Evolutionary conservation across 164 flowering plant species (phyloP).

Genomic region (Cinnamomum micranthum): DNA sequence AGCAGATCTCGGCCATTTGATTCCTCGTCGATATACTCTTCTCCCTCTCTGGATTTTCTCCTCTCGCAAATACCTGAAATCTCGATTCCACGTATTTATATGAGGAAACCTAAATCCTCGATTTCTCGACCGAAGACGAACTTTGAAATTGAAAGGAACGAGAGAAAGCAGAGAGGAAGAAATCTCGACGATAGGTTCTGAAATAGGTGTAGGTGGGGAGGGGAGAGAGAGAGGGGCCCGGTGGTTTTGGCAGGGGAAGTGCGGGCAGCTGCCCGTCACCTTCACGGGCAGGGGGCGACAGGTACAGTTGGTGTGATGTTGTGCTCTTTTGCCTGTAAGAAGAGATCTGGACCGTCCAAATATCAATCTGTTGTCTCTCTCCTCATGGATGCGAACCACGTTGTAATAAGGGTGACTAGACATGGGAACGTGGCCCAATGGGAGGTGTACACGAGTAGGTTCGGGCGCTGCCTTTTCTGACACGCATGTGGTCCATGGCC

Average conservation of each 20-base stretch:
- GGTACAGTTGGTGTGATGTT: constrained; percentile 9
- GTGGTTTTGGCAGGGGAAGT: background rate
- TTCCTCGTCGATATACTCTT: too few relatives aligned
- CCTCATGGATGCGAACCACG: background rate
- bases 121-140: background rate
- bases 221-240: too few relatives aligned
- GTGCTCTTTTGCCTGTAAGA: background rate
- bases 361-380: background rate
- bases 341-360: constrained; percentile 5
- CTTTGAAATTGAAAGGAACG: background rate
- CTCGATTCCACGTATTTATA: background rate
- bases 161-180: too few relatives aligned
- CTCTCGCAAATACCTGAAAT: too few relatives aligned
- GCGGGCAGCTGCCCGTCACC: constrained; percentile 45
- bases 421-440: constrained; percentile 5
- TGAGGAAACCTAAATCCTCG: background rate
- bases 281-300: constrained; percentile 31
- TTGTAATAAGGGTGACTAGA: background rate
- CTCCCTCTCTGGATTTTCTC: background rate
- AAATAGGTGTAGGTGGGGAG: background rate
- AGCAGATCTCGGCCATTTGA: constrained; percentile 48
- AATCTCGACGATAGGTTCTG: background rate
- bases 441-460: background rate
- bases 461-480: background rate
- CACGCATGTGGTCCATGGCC: constrained; percentile 12